Evolutionary conservation across 106 monocot genomes (phyloP), one percentile per base, ranked within the genome.

Genomic region (Dioscorea alata): DNA sequence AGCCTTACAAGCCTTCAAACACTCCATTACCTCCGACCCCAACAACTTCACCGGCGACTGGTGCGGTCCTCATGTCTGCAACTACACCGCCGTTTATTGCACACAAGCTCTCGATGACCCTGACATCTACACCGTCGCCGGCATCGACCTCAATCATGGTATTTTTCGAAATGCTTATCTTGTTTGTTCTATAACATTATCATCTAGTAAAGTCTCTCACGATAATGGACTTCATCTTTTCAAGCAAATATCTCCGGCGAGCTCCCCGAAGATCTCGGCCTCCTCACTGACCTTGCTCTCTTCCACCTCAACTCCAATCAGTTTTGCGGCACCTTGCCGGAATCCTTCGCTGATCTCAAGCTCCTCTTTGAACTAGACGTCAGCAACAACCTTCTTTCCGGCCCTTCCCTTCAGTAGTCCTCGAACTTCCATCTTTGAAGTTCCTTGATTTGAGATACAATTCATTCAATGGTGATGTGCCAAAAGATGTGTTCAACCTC

Each of bases 21-120:
- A 76, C 61, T 31, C 70, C 63, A 82, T 86, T 21, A 70, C 61
- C 48, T 56, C 52, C 61, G 86, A 86, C 52, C 86, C 86, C 23
- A 70, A 67, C n/a, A 71, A 76, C 59, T 25, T 80, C 50, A 86
- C 82, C 17, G 60, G 25, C 48, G 50, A 82, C 73, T 86, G 86
- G 86, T 62, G 50, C 34, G 86, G 86, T 18, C 76, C 86, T n/a
- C 4, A 67, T 42, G 86, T 86, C 12, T 83, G 82, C 76, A 70
- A 71, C 74, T 86, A 86, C 82, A 76, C 76, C 59, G 79, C 79
- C 63, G 70, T 86, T 48, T 86, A 52, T 69, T 86, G 86, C 54
- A 69, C 86, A 7, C 76, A 76, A 3, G 65, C 82, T 12, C 82
- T 76, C 13, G 73, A 82, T 59, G 81, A 85, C 59, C 73, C 68